Percentiles rank a stretch among this genome's conserved stretches.
Conservation (phyloP, 805 yeast genomes). For the Candida boidinii region DNA sequence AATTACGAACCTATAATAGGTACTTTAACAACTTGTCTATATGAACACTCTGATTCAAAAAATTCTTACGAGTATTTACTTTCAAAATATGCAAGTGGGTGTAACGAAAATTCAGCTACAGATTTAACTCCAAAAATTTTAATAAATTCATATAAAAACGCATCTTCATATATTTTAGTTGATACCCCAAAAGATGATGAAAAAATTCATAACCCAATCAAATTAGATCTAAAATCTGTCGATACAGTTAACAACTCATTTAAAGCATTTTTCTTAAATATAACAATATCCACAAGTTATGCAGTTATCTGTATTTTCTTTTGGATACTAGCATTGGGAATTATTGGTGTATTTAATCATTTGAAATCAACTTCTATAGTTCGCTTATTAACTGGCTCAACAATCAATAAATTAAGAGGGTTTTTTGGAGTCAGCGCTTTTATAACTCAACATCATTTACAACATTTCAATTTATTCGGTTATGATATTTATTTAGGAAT, state of each 20-base stretch:
- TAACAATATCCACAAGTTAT: constrained; percentile 7
- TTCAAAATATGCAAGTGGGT: constrained; percentile 8
- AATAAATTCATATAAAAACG: constrained; percentile 6
- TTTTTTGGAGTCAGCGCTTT: constrained; percentile 15
- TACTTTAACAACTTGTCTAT: constrained; percentile 15
- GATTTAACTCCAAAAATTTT: constrained; percentile 2
- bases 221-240: constrained; percentile 3
- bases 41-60: constrained; percentile 5
- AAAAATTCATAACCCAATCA: constrained; percentile 10
- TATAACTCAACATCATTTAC: constrained; percentile 11
- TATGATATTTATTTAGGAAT: constrained; percentile 1
- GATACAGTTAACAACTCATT: constrained; percentile 9
- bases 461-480: constrained; percentile 15
- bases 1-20: constrained; percentile 18
- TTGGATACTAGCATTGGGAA: constrained; percentile 12
- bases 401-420: constrained; percentile 10
- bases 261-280: constrained; percentile 12
- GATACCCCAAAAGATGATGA: background rate
- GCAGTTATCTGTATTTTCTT: constrained; percentile 11
- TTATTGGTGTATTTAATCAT: constrained; percentile 11
- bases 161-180: constrained; percentile 5
- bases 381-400: constrained; percentile 3
- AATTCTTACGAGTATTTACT: constrained; percentile 1
- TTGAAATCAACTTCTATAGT: constrained; percentile 7
- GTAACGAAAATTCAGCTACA: constrained; percentile 4